phyloP scores from a whole-genome alignment of 75 land plant species.

The Sequoiadendron giganteum region DNA sequence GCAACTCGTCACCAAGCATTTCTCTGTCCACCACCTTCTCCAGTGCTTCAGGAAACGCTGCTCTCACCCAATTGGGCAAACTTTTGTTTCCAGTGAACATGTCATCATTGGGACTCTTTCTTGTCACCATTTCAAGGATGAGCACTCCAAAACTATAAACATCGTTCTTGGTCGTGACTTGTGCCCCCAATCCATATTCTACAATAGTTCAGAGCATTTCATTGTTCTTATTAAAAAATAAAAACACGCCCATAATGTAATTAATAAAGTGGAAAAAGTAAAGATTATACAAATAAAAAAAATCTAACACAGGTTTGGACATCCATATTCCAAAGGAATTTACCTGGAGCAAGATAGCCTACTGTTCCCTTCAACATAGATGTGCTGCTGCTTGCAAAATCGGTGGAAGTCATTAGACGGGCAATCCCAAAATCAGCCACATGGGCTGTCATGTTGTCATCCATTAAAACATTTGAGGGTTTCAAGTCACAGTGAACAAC shows the following conservation, averaged over 20 bases:
- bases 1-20: conserved; percentile 21
- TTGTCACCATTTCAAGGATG: conserved; percentile 43
- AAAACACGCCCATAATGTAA: too few species aligned
- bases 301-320: not conserved
- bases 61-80: conserved; percentile 5
- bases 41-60: not conserved
- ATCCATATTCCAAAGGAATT: too few species aligned
- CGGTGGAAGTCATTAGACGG: conserved; percentile 22
- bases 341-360: conserved; percentile 75
- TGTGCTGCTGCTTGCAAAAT: conserved; percentile 31
- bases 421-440: conserved; percentile 69
- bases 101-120: conserved; percentile 41
- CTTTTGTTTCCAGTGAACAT: conserved; percentile 10
- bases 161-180: conserved; percentile 45
- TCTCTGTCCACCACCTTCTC: conserved; percentile 12
- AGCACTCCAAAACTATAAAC: conserved; percentile 64
- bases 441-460: conserved; percentile 40
- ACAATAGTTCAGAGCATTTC: not conserved
- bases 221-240: not conserved
- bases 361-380: conserved; percentile 36
- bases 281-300: not conserved
- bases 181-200: conserved; percentile 51
- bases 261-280: not conserved
- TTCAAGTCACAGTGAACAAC: conserved; percentile 65
- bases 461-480: conserved; percentile 52